Conservation (phyloP, 495 filamentous ascomycete genomes). For the Letharia lupina region DNA sequence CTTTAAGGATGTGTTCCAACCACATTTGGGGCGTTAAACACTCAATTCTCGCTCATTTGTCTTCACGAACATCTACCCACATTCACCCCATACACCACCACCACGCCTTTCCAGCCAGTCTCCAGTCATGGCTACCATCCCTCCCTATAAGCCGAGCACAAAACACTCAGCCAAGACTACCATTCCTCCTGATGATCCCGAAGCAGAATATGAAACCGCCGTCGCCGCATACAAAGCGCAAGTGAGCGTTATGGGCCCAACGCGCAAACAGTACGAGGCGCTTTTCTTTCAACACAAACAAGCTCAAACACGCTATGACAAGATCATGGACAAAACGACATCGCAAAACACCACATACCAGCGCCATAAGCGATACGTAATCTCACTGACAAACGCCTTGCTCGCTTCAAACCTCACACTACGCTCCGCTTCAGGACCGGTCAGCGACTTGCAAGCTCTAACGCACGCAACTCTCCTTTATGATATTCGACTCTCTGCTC, state of each 20-base stretch:
- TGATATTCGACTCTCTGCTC: background rate
- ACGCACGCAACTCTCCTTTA: background rate
- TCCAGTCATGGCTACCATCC: background rate
- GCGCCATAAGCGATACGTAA: background rate
- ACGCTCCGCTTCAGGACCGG: background rate
- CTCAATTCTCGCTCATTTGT: background rate
- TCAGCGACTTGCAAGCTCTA: background rate
- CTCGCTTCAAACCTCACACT: background rate
- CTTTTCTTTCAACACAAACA: background rate
- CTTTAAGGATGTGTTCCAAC: background rate
- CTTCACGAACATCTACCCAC: background rate
- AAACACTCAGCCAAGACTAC: background rate
- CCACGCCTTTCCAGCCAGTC: background rate
- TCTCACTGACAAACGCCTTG: background rate
- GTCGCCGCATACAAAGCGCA: background rate
- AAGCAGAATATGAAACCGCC: background rate
- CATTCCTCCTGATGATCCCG: background rate
- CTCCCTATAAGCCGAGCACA: background rate
- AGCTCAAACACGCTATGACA: background rate
- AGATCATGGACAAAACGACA: too few relatives aligned
- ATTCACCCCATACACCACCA: background rate
- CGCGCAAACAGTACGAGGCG: background rate
- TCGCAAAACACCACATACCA: background rate
- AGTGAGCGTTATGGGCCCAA: rapidly evolving
- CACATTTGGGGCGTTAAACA: background rate